Base-by-base conservation (phyloP, 495 filamentous ascomycete genomes). In the Aspergillus bridgeri region DNA sequence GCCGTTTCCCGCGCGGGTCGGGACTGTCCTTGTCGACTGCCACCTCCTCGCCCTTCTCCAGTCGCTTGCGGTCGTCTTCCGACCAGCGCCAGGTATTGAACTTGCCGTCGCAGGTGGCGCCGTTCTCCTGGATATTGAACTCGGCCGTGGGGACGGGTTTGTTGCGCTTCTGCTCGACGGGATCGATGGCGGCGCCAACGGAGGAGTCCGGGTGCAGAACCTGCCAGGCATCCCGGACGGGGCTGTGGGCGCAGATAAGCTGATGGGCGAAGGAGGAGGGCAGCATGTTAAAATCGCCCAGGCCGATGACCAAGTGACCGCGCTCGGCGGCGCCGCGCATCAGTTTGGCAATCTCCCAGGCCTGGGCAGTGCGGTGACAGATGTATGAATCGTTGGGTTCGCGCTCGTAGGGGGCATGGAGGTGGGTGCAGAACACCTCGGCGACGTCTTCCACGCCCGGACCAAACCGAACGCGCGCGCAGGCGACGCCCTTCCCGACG, bases 251-350 rank as follows among this genome's bases (percentile, higher is more conserved):
- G 22, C 84, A 87, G 63, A 98, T 86, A 56, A 98, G 74, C 46
- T 84, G 83, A 66, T 97, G 90, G n/a, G 91, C 88, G 19, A 96
- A 85, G 2, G 91, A 95, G 4, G 88, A 74, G 15, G 94, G 93
- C 17, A 90, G 69, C 88, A 96, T 96, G 70, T 98, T 97, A 74
- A 98, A 96, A 71, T 97, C 94, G 21, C 94, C 94, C 6, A 95
- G 68, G 1, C 84, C 93, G 18, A 98, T 77, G 6, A 90, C 91
- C 6, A 96, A 75, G 69, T 94, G 89, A 1, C 92, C 92, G 5
- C 90, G 79, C 64, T 94, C 91, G 2, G 85, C 82, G 13, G 95
- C 94, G 20, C 84, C 89, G 5, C 91, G 86, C 71, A 96, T 88
- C 7, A 97, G 75, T 73, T 96, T 96, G 29, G 92, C 81, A 48